Percentiles rank a stretch among this genome's conserved stretches.
These are phyloP conservation scores for Penicillium sp. DNA, from an alignment of 2,329 filamentous ascomycete species.

Conservation along the genomic window DNA sequence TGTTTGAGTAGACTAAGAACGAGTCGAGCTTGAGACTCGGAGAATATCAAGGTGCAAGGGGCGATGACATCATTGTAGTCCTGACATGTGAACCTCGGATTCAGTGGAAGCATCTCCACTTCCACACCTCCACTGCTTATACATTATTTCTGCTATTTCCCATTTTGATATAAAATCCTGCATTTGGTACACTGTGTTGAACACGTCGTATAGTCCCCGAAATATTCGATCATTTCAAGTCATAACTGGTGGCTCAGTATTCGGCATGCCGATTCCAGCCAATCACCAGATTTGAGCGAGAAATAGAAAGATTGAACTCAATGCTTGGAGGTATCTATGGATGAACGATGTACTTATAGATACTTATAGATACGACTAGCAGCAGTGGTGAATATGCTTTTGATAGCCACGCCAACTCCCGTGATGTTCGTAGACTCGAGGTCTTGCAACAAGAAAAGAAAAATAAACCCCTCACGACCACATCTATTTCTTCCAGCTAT, in stretches of 20 bases:
- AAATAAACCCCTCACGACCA: neutral
- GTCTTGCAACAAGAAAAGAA: neutral
- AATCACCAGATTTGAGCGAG: neutral
- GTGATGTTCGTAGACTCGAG: neutral
- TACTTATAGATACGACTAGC: neutral
- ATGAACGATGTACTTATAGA: neutral
- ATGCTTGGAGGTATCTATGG: neutral
- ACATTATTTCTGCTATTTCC: too few relatives aligned
- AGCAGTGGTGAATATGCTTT: neutral
- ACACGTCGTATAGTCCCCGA: too few relatives aligned
- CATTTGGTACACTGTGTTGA: too few relatives aligned
- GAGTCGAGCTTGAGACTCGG: neutral
- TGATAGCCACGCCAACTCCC: conserved; percentile 6
- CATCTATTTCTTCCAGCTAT: conserved; percentile 40
- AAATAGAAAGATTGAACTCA: neutral
- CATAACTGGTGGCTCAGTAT: neutral
- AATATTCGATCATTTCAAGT: neutral
- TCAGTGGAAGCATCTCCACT: too few relatives aligned
- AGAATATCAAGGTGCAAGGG: neutral
- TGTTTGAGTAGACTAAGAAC: neutral
- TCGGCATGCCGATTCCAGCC: neutral
- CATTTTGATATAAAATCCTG: too few relatives aligned
- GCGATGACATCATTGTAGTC: conserved; percentile 18
- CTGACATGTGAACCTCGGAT: conserved; percentile 10
- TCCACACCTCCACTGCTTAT: too few relatives aligned